Evolutionary conservation across 768 basidiomycete species (phyloP).

Genomic region (Baorangia bicolor): DNA sequence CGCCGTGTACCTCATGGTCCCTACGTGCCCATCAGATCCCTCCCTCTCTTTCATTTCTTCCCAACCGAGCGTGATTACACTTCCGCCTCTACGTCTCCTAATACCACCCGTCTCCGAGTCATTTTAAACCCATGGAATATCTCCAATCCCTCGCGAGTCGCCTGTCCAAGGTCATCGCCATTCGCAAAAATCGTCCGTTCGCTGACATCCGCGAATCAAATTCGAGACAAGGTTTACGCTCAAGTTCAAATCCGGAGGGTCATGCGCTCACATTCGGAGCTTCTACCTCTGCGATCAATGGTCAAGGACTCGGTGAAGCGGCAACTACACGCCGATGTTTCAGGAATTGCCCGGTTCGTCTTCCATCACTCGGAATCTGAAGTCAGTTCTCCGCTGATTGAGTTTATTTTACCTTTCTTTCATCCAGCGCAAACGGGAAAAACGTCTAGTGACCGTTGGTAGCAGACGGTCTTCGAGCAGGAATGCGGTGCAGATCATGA

Average conservation of each 20-base stretch:
- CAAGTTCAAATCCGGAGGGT: conserved; percentile 4
- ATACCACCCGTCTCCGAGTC: not conserved
- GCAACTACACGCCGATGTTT: conserved; percentile 5
- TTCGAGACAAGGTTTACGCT: conserved; percentile 14
- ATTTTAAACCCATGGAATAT: conserved; percentile 18
- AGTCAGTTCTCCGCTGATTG: not conserved
- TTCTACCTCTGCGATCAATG: not conserved
- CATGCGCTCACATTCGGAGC: conserved; percentile 11
- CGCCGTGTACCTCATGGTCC: conserved; percentile 15
- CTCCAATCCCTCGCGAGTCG: conserved; percentile 17
- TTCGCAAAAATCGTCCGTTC: conserved; percentile 17
- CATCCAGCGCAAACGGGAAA: conserved; percentile 22
- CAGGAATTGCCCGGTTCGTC: conserved; percentile 14
- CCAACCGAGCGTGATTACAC: not conserved
- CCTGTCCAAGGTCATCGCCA: conserved; percentile 24
- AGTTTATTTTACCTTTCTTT: not conserved
- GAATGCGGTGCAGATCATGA: conserved; percentile 16
- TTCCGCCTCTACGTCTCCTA: not conserved
- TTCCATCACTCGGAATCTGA: not conserved
- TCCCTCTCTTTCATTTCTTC: not conserved
- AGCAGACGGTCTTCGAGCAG: conserved; percentile 7
- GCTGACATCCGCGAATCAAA: conserved; percentile 10
- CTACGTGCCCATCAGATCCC: not conserved
- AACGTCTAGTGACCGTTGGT: not conserved
- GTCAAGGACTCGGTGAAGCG: not conserved